Base-by-base conservation (phyloP, 345 rosid species). In the Camelina hispida region DNA sequence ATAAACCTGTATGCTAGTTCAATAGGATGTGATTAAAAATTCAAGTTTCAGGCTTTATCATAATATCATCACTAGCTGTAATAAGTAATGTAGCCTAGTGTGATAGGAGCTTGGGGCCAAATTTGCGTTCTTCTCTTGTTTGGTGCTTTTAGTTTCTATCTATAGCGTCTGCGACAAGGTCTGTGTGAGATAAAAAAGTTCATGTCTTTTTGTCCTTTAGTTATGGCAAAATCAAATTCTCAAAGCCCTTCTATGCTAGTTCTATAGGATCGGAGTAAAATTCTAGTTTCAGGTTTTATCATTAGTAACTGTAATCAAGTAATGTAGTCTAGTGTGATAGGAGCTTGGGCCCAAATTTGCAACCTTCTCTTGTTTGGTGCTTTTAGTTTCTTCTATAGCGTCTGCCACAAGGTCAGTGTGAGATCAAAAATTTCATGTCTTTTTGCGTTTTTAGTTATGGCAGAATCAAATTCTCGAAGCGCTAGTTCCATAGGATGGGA, bases 241-340 rank as follows among this genome's bases (percentile, higher is more conserved):
- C 16, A 38, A 38, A 60, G 4, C 46, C n/a, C n/a, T n/a, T n/a
- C n/a, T n/a, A n/a, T n/a, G 32, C 17, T 60, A 18, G 16, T 38
- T 60, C n/a, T n/a, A n/a, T 18, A 15, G 11, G 25, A 37, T 17
- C 25, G 34, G 44, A 34, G 4, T 8, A 30, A 15, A 4, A 15
- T 56, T 56, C 12, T 7, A 14, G 38, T 28, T 56, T 56, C 20
- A 56, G 6, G 6, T 12, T 56, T 56, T 55, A 55, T 55, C 0
- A 2, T 28, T 30, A 28, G 4, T 47, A 50, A 5, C 55, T 64
- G 4, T 32, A 34, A 32, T 9, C 37, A 67, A 52, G 18, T 10
- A 65, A 50, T 47, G 58, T 50, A 17, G 13, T 17, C 11, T 66
- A 51, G 59, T 42, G 46, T 42, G 46, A 42, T 42, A 40, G 44